Evolutionary conservation across 495 filamentous ascomycete species (phyloP), one percentile per base, ranked within the genome.

Genomic region (Apodospora peruviana): DNA sequence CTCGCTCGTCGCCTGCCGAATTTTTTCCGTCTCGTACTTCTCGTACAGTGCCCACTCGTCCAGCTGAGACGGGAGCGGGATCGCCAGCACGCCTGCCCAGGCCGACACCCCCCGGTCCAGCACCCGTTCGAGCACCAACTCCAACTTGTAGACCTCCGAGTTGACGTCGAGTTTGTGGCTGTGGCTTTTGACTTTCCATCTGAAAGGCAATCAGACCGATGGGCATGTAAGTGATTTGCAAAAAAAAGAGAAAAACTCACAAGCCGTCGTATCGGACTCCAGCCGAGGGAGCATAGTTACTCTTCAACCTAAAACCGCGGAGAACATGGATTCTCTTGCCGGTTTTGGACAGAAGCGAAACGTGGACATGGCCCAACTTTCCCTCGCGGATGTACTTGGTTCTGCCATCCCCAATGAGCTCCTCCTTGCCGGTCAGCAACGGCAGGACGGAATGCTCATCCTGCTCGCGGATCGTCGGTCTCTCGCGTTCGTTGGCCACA

Each of bases 181-280:
- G 51, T 69, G 72, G 29, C 61, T 63, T 16, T 49, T 56, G 19
- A 78, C 14, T 29, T 41, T 57, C 52, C 65, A 68, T 32, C 68
- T 71, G 16, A 19, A 23, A 22, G 0, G 0, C 0, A 3, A 16
- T 41, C 43, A n/a, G 53, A 58, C 38, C 61, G 59, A 17, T 48
- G 52, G 17, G 38, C 25, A 18, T 34, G 12, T 5, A 39, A 39
- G 16, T 9, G 23, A 40, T 19, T 3, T 10, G 4, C 18, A 0
- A 29, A 5, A 10, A 0, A 8, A 2, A 42, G 16, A 19, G 7
- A 14, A 2, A 17, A 1, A 67, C 69, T 44, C 61, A 79, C 72
- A 75, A 45, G 41, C 76, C 76, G 52, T 79, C 76, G 35, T 76
- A 76, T 40, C 76, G 59, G 5, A 79, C 48, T 3, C 76, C 76